phyloP scores from a whole-genome alignment of 768 basidiomycete species.

The Ramaria rubella region DNA sequence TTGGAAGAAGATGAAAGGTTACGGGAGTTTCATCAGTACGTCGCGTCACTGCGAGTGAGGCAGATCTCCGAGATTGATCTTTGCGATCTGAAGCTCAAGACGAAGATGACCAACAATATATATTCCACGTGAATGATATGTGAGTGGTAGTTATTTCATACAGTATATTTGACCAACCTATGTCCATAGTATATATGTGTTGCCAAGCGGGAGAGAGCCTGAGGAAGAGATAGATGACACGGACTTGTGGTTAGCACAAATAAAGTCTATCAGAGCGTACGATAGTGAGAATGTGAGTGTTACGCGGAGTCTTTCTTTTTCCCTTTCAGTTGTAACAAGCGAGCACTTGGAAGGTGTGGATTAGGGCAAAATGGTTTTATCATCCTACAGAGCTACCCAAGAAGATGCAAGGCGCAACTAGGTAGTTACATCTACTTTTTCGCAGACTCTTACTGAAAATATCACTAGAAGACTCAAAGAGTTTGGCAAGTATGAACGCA shows the following conservation, averaged over 20 bases:
- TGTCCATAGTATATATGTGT: constrained; percentile 33
- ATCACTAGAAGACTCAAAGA: constrained; percentile 30
- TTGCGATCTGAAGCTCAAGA: constrained; percentile 13
- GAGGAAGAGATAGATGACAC: constrained; percentile 23
- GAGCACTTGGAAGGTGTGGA: constrained; percentile 40
- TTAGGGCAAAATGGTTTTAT: constrained; percentile 50
- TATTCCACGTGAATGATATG: constrained; percentile 31
- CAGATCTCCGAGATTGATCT: neutral
- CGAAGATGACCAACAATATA: constrained; percentile 27
- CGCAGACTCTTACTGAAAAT: neutral
- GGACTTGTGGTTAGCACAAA: constrained; percentile 48
- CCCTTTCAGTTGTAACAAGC: neutral
- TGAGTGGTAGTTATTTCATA: constrained; percentile 19
- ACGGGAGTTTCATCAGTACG: constrained; percentile 11
- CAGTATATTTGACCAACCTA: neutral
- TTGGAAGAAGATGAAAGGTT: constrained; percentile 9
- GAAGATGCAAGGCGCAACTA: constrained; percentile 45
- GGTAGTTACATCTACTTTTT: neutral
- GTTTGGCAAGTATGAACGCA: constrained; percentile 43
- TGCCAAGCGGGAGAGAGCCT: constrained; percentile 30
- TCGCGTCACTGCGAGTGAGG: neutral
- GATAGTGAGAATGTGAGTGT: constrained; percentile 26
- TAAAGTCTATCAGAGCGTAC: constrained; percentile 37
- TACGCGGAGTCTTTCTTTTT: neutral
- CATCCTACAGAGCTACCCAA: constrained; percentile 39